Evolutionary conservation across 495 filamentous ascomycete species (phyloP), one percentile per base, ranked within the genome.

Genomic region (Xylaria longipes): DNA sequence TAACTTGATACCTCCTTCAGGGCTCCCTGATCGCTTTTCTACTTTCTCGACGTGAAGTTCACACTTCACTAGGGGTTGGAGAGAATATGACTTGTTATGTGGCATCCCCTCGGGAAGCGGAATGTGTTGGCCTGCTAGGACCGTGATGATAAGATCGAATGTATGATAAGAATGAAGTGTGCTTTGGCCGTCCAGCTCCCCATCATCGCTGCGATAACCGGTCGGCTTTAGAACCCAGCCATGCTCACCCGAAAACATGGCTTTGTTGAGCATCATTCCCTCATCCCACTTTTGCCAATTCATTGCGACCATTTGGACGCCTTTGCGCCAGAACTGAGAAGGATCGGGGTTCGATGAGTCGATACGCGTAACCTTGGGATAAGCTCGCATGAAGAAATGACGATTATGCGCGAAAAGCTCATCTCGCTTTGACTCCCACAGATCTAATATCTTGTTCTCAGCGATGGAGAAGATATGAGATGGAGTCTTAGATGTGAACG

Each of bases 241-340:
- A 29, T 85, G 83, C 54, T 91, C 91, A n/a, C 89, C 91, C 12
- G 87, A 87, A 75, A 98, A 98, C 94, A 98, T 97, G 60, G 88
- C 95, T 72, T 92, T 87, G 77, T 98, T 97, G 48, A 97, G 87
- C 94, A 98, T 97, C 92, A 94, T 97, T 43, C 93, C 94, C 68
- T 92, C 90, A 78, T 98, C 95, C 67, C 89, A 87, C 58, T 87
- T 91, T 74, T 98, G 95, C 94, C 95, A 97, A 80, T 98, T 98
- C 77, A 98, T 86, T 6, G 95, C 95, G 5, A 96, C 95, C 78
- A 97, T 92, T 79, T 98, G 95, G 2, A 95, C 92, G 17, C 95
- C 95, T 48, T 91, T 87, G 2, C 93, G 87, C 95, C 95, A 98
- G 82, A 93, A 94, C 46, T 89, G 85, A 11, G 88, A 88, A 3